phyloP scores from a whole-genome alignment of 768 basidiomycete genomes.

The Boletellus ananas region DNA sequence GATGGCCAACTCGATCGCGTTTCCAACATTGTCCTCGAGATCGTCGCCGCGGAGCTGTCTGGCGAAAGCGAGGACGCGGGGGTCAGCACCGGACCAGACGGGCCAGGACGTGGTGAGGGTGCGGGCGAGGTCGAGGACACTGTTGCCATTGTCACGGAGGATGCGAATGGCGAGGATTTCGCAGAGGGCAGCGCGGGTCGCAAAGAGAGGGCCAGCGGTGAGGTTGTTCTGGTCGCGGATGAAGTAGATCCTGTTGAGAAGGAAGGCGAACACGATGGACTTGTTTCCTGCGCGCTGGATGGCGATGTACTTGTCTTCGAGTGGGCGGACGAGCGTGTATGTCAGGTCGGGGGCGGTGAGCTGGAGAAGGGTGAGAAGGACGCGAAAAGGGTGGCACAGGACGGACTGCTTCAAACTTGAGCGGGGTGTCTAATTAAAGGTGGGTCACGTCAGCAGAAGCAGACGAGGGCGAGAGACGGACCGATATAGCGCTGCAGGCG shows the following conservation, averaged over 20 bases:
- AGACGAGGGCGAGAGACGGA: conserved; percentile 25
- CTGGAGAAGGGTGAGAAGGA: conserved; percentile 36
- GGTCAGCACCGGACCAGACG: conserved; percentile 73
- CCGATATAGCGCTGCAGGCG: conserved; percentile 62
- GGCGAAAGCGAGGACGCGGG: conserved; percentile 52
- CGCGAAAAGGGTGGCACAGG: not conserved
- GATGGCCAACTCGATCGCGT: conserved; percentile 92
- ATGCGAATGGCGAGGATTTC: conserved; percentile 84
- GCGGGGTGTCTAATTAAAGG: conserved; percentile 65
- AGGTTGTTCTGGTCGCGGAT: conserved; percentile 66
- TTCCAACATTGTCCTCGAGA: conserved; percentile 77
- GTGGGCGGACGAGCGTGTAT: conserved; percentile 83
- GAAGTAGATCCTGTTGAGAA: conserved; percentile 86
- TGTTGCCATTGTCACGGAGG: conserved; percentile 67
- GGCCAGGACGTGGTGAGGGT: conserved; percentile 77
- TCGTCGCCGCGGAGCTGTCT: conserved; percentile 66
- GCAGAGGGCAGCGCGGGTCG: conserved; percentile 77
- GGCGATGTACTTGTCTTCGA: conserved; percentile 80
- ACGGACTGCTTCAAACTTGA: conserved; percentile 75
- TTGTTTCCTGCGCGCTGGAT: conserved; percentile 74
- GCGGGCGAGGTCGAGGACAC: conserved; percentile 64
- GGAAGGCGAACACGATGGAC: conserved; percentile 82
- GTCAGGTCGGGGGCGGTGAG: conserved; percentile 83
- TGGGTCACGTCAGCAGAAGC: not conserved
- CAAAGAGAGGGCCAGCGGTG: conserved; percentile 63